Base-by-base conservation (phyloP, 2,329 filamentous ascomycete genomes). In the Diaporthe nobilis region DNA sequence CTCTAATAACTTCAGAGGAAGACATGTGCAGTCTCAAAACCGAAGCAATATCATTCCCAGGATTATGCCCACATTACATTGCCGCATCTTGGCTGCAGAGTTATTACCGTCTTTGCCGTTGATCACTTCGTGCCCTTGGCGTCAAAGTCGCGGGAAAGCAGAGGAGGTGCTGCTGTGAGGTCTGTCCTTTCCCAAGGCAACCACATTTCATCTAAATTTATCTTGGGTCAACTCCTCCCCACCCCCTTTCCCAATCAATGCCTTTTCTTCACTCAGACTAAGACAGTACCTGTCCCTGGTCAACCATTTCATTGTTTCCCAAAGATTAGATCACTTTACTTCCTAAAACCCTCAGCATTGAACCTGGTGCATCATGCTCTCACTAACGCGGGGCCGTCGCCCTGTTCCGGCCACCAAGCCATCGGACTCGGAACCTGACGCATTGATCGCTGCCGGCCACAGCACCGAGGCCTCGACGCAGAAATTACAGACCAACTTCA, bases 401-500 rank as follows among this genome's bases (percentile, higher is more conserved):
- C 13, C 42, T 15, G 3, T 42, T 8, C 31, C 31, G 47, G 20
- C 51, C 44, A 22, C 34, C 17, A 61, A 72, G 53, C 20, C 49
- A 9, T 47, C 28, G 39, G 37, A 57, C 47, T 22, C 25, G 57
- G 49, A 37, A 25, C 17, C 57, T n/a, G 39, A 37, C 1, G 25
- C 49, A 9, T 17, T 28, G 57, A 58, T 22, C 39, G 25, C 39
- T 44, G 22, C 28, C 47, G 31, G 34, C 28, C 25, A 68, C 3
- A 68, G 8, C 57, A 15, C 20, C 31, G n/a, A 25, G 4, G 22
- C 13, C 22, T 25, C 58, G 25, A 49, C 72, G n/a, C 39, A 22
- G 4, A 51, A 51, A 57, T 67, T 57, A 34, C 9, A 60, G n/a
- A 61, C 76, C 17, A 80, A 80, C n/a, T 80, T 92, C 47, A 85